Conservation (phyloP, 306 rosid species). For the Ammopiptanthus mongolicus region DNA sequence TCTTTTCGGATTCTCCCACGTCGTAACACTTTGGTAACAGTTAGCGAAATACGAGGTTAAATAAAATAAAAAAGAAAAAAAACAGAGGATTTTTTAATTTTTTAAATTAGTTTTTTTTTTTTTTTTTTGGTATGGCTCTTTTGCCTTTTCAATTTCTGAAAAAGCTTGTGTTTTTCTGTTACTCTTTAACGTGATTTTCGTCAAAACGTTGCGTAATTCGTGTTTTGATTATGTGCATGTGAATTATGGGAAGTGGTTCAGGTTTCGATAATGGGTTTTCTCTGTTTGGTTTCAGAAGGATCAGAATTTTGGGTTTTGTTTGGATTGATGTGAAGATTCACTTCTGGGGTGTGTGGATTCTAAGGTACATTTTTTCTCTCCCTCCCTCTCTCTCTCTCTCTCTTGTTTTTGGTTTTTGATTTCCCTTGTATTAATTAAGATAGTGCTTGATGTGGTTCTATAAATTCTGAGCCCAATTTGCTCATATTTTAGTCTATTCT, state of each 20-base stretch:
- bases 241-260: not conserved
- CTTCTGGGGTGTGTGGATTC: conserved; percentile 40
- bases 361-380: conserved; percentile 1
- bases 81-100: too few relatives aligned
- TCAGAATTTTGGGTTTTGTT: conserved; percentile 19
- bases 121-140: too few relatives aligned
- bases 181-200: not conserved
- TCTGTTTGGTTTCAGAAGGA: conserved; percentile 27
- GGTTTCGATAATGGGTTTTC: not conserved
- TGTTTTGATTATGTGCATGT: not conserved
- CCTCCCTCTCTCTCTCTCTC: not conserved
- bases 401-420: too few relatives aligned
- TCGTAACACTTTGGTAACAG: too few relatives aligned
- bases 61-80: too few relatives aligned
- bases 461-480: not conserved
- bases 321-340: conserved; percentile 37
- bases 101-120: too few relatives aligned
- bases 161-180: not conserved
- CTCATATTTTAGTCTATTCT: not conserved
- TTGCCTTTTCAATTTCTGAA: not conserved
- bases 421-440: not conserved
- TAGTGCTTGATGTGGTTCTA: conserved; percentile 4
- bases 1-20: too few relatives aligned
- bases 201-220: conserved; percentile 9
- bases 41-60: too few relatives aligned